Evolutionary conservation across 139 green algal species (phyloP).

Genomic region (Tetraselmis striata): DNA sequence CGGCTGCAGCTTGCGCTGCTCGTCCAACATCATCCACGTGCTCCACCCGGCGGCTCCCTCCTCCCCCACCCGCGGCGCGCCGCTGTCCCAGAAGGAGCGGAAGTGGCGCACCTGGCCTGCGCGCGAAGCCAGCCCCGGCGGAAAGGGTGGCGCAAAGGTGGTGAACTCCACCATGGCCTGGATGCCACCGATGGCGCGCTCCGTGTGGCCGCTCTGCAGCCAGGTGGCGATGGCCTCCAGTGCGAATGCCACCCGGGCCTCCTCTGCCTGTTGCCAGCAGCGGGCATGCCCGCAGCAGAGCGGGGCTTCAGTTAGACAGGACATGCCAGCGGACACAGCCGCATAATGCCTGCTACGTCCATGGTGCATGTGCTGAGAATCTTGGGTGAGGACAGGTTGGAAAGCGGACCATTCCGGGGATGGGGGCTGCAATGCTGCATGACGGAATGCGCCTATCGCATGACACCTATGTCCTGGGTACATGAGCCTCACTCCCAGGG

Average conservation of each 20-base stretch:
- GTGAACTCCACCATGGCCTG: conserved; percentile 67
- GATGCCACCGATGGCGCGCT: conserved; percentile 47
- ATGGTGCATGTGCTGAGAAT: too few relatives aligned
- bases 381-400: too few relatives aligned
- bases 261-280: conserved; percentile 34
- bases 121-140: background rate
- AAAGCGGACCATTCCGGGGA: too few relatives aligned
- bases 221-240: conserved; percentile 31
- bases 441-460: too few relatives aligned
- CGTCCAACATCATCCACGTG: conserved; percentile 31
- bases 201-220: conserved; percentile 43
- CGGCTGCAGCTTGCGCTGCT: background rate
- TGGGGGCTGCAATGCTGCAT: too few relatives aligned
- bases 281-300: too few relatives aligned
- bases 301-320: too few relatives aligned
- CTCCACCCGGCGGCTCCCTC: conserved; percentile 46
- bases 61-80: conserved; percentile 46
- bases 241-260: conserved; percentile 22
- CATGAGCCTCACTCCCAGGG: too few relatives aligned
- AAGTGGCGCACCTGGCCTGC: conserved; percentile 21
- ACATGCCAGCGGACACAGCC: too few relatives aligned
- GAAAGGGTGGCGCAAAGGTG: conserved; percentile 41
- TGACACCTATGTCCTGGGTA: too few relatives aligned
- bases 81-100: conserved; percentile 64
- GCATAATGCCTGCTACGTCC: too few relatives aligned